phyloP scores from a whole-genome alignment of 2,329 filamentous ascomycete genomes.

The Colletotrichum abscissum region DNA sequence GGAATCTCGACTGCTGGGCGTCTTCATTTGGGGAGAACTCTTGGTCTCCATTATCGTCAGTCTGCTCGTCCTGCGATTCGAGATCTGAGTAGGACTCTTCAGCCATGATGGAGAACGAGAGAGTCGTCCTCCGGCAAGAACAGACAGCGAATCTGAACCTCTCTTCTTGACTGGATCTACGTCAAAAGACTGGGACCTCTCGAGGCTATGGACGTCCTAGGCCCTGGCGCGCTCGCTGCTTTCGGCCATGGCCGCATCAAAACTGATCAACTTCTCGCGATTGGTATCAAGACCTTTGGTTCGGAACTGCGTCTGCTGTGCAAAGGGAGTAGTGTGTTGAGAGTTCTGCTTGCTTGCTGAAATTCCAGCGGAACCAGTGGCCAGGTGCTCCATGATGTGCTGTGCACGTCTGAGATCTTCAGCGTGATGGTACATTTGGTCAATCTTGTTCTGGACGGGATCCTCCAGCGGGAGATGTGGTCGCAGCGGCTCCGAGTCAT shows the following conservation, averaged over 20 bases:
- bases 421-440: slow-evolving; percentile 46
- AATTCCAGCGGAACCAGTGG: slow-evolving; percentile 36
- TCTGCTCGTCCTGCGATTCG: background rate
- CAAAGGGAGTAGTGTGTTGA: background rate
- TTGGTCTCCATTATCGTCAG: slow-evolving; percentile 1
- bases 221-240: background rate
- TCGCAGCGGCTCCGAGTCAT: background rate
- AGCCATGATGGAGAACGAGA: slow-evolving; percentile 18
- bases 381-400: slow-evolving; percentile 49
- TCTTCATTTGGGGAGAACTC: slow-evolving; percentile 6
- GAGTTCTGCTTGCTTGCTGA: background rate
- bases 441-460: slow-evolving; percentile 41
- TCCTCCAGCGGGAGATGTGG: slow-evolving; percentile 16
- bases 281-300: background rate
- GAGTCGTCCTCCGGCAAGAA: background rate
- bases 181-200: slow-evolving; percentile 20
- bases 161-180: slow-evolving; percentile 27
- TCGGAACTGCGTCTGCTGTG: background rate
- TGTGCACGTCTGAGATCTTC: slow-evolving; percentile 47
- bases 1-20: background rate
- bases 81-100: background rate
- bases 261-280: background rate
- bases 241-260: slow-evolving; percentile 3
- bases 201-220: background rate
- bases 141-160: background rate